Conservation (phyloP, 805 yeast genomes). For the Kazachstania viticola region DNA sequence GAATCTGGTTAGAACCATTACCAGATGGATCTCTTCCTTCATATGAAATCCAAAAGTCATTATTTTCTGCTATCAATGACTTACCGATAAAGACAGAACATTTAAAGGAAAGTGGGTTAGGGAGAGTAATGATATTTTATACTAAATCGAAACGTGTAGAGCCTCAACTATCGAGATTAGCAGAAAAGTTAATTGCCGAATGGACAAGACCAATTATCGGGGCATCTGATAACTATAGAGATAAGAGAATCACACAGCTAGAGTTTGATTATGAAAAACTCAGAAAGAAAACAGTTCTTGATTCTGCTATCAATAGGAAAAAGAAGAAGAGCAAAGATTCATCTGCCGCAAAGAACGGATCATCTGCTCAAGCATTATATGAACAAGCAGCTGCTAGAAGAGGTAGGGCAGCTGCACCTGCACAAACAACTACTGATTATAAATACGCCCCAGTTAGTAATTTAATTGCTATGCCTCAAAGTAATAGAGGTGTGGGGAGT, state of each 20-base stretch:
- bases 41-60: constrained; percentile 83
- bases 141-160: constrained; percentile 87
- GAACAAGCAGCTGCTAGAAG: constrained; percentile 87
- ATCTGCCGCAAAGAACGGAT: constrained; percentile 12
- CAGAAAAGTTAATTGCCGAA: constrained; percentile 84
- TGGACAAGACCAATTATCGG: constrained; percentile 99
- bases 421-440: constrained; percentile 77
- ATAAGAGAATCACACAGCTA: constrained; percentile 58
- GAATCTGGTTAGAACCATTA: constrained; percentile 95
- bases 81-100: constrained; percentile 94
- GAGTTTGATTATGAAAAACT: constrained; percentile 53
- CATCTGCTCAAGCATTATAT: constrained; percentile 49
- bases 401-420: constrained; percentile 94
- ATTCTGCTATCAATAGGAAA: constrained; percentile 22
- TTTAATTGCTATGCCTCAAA: constrained; percentile 31
- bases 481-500: constrained; percentile 38
- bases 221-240: constrained; percentile 87
- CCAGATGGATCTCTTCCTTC: constrained; percentile 98
- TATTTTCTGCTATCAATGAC: constrained; percentile 60
- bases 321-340: constrained; percentile 17
- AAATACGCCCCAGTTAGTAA: constrained; percentile 80
- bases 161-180: constrained; percentile 71
- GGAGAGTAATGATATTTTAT: constrained; percentile 86
- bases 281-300: constrained; percentile 27
- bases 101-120: constrained; percentile 86